These are phyloP conservation scores for Ophiosphaerella herpotricha DNA, from an alignment of 2,329 filamentous ascomycete genomes.

Conservation along the genomic window DNA sequence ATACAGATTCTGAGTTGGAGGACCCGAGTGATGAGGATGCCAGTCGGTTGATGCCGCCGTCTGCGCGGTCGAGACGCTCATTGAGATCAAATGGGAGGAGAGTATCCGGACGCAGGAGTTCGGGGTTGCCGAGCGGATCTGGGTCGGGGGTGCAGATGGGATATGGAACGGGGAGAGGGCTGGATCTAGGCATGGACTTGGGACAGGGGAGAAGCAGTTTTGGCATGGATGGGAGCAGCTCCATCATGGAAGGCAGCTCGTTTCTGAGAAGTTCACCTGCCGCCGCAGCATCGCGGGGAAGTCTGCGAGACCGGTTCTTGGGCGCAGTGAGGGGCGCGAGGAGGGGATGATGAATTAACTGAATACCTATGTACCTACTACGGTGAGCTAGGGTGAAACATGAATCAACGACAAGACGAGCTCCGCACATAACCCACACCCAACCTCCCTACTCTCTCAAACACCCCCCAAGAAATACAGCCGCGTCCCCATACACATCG, in stretches of 20 bases:
- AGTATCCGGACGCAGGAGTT: slow-evolving; percentile 18
- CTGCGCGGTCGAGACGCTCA: slow-evolving; percentile 11
- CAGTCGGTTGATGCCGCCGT: slow-evolving; percentile 4
- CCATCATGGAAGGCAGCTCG: slow-evolving; percentile 43
- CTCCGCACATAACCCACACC: background rate
- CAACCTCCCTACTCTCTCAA: slow-evolving; percentile 3
- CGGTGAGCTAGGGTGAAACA: background rate
- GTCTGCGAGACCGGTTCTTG: slow-evolving; percentile 35
- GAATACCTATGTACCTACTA: background rate
- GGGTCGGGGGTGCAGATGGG: slow-evolving; percentile 1
- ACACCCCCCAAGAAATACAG: slow-evolving; percentile 16
- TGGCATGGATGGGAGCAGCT: slow-evolving; percentile 42
- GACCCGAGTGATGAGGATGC: slow-evolving; percentile 42
- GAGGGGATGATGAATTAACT: slow-evolving; percentile 4
- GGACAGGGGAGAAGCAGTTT: slow-evolving; percentile 35
- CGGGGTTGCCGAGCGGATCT: slow-evolving; percentile 17
- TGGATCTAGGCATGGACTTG: slow-evolving; percentile 26
- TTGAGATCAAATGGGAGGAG: slow-evolving; percentile 4
- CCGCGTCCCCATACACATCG: slow-evolving; percentile 16
- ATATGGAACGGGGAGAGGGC: background rate
- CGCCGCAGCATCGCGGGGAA: slow-evolving; percentile 30
- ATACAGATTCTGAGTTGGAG: slow-evolving; percentile 59
- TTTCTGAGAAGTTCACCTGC: slow-evolving; percentile 42
- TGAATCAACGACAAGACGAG: background rate
- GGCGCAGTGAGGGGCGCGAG: slow-evolving; percentile 22